Conservation (phyloP, 2,329 filamentous ascomycete genomes). For the Colletotrichum noveboracense region DNA sequence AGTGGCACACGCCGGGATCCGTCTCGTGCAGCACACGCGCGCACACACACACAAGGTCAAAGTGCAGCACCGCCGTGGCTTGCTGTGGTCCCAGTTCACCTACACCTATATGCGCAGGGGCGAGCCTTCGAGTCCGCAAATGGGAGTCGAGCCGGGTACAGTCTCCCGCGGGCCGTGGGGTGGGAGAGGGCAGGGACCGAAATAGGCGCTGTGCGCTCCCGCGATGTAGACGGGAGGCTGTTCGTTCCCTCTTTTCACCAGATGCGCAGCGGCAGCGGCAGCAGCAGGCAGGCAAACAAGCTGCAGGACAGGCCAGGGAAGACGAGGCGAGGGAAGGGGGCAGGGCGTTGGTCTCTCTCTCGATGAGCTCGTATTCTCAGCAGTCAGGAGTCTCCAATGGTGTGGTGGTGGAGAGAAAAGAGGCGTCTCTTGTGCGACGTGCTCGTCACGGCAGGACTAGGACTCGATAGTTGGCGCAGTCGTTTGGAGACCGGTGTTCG, state of each 20-base stretch:
- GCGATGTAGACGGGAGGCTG: not conserved
- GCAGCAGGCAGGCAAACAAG: not conserved
- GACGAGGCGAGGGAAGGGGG: not conserved
- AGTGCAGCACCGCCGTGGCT: not conserved
- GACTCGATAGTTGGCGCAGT: conserved; percentile 24
- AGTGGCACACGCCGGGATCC: conserved; percentile 18
- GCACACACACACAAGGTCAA: not conserved
- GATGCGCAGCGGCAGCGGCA: not conserved
- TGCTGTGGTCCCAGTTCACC: conserved; percentile 19
- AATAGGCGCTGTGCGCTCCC: conserved; percentile 9
- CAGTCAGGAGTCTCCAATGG: conserved; percentile 35
- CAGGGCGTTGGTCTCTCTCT: not conserved
- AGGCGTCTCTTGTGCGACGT: conserved; percentile 37
- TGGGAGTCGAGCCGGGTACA: conserved; percentile 2
- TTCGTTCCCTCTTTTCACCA: conserved; percentile 6
- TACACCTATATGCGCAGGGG: conserved; percentile 26
- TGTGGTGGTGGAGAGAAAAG: conserved; percentile 31
- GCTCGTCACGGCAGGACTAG: conserved; percentile 18
- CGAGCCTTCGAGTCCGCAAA: not conserved
- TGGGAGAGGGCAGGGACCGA: not conserved
- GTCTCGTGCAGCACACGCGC: not conserved
- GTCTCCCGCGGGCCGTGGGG: not conserved
- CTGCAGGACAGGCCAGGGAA: not conserved
- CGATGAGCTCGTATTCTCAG: conserved; percentile 37
- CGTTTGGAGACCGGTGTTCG: conserved; percentile 21